These are phyloP conservation scores for Salvia splendens DNA, from an alignment of 257 asterid genomes.

Conservation along the genomic window DNA sequence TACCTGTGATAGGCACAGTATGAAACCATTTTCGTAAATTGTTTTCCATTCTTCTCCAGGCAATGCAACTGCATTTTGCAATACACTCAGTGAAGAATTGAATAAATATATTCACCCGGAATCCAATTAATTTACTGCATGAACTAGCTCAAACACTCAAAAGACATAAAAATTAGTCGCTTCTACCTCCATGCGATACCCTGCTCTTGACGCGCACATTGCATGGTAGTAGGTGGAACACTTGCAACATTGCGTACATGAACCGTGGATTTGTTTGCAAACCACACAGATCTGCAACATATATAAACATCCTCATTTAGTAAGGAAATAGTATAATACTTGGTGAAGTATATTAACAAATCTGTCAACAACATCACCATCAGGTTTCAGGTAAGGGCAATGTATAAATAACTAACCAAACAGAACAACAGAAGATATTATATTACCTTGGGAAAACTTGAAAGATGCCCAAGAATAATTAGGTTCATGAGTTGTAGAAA, in stretches of 20 bases:
- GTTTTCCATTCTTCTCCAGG: constrained; percentile 93
- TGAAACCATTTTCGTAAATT: constrained; percentile 86
- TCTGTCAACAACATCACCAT: constrained; percentile 2
- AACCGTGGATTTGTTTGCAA: constrained; percentile 99
- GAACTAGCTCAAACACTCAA: constrained; percentile 15
- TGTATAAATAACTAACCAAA: constrained; percentile 10
- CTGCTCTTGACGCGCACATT: constrained; percentile 94
- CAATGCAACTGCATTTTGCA: constrained; percentile 79
- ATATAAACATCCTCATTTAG: neutral
- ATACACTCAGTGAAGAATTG: constrained; percentile 18
- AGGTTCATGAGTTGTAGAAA: constrained; percentile 18
- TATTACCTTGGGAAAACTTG: neutral
- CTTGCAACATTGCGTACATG: constrained; percentile 94
- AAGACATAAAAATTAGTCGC: constrained; percentile 15
- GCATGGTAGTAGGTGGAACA: constrained; percentile 97
- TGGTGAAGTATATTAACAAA: constrained; percentile 23
- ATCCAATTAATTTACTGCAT: constrained; percentile 22
- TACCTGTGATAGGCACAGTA: constrained; percentile 98
- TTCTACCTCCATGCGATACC: constrained; percentile 97
- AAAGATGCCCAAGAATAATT: neutral
- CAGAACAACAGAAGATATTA: constrained; percentile 13
- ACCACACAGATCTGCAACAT: constrained; percentile 89
- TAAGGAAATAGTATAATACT: constrained; percentile 12
- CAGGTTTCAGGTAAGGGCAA: neutral
- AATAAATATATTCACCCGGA: neutral